phyloP scores from a whole-genome alignment of 2,329 filamentous ascomycete species.

The Albifimbria verrucaria region DNA sequence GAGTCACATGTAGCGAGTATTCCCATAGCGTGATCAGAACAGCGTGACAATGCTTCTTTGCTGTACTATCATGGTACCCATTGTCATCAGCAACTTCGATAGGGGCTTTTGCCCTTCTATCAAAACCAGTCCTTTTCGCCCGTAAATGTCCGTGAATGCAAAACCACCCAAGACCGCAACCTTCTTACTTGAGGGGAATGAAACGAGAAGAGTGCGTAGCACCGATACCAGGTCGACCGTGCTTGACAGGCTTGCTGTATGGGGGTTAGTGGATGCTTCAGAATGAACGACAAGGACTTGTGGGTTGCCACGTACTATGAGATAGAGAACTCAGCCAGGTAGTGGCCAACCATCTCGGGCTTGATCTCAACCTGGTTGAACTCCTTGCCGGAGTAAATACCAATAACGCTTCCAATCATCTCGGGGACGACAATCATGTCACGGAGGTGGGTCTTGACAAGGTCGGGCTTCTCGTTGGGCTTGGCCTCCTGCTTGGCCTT shows the following conservation, averaged over 20 bases:
- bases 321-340: conserved; percentile 99
- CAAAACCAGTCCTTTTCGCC: conserved; percentile 58
- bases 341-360: conserved; percentile 99
- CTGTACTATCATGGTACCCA: conserved; percentile 42
- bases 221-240: conserved; percentile 99
- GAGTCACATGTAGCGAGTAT: background rate
- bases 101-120: conserved; percentile 42
- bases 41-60: conserved; percentile 35
- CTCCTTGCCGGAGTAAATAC: conserved; percentile 99
- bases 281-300: background rate
- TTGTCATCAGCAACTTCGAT: conserved; percentile 43
- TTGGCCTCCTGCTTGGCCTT: conserved; percentile 98
- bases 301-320: conserved; percentile 77
- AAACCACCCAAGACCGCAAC: conserved; percentile 47
- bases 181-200: conserved; percentile 99
- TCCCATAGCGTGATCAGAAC: conserved; percentile 6
- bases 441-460: conserved; percentile 98
- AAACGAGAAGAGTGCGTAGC: conserved; percentile 99
- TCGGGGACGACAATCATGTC: conserved; percentile 99
- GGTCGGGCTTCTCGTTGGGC: conserved; percentile 99
- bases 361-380: conserved; percentile 99
- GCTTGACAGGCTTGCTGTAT: conserved; percentile 96
- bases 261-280: conserved; percentile 42
- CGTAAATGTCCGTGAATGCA: conserved; percentile 55
- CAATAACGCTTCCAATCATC: conserved; percentile 98